Evolutionary conservation across 768 basidiomycete species (phyloP).

Genomic region (Russula griseocarnosa): DNA sequence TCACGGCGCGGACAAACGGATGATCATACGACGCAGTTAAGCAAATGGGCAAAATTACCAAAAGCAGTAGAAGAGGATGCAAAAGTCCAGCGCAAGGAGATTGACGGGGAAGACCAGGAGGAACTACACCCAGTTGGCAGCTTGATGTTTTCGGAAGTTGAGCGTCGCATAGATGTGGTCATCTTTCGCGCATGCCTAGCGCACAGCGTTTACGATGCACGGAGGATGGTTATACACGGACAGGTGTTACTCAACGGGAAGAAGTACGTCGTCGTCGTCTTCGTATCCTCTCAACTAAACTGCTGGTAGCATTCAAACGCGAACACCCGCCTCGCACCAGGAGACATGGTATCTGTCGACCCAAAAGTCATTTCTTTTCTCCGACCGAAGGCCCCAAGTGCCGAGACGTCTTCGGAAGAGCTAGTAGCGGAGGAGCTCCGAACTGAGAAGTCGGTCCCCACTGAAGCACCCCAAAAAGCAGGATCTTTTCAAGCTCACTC

Average conservation of each 20-base stretch:
- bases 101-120: conserved; percentile 41
- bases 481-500: conserved; percentile 11
- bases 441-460: conserved; percentile 25
- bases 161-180: conserved; percentile 89
- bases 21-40: conserved; percentile 46
- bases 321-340: conserved; percentile 85
- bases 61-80: conserved; percentile 44
- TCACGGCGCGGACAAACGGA: conserved; percentile 46
- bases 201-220: conserved; percentile 84
- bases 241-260: conserved; percentile 86
- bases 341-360: conserved; percentile 90
- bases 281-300: neutral
- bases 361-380: conserved; percentile 76
- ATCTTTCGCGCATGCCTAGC: conserved; percentile 87
- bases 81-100: conserved; percentile 44
- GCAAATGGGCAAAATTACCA: conserved; percentile 51
- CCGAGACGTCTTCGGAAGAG: conserved; percentile 27
- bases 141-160: conserved; percentile 94
- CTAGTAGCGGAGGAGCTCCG: conserved; percentile 27
- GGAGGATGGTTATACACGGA: conserved; percentile 81
- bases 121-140: conserved; percentile 87
- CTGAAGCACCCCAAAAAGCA: conserved; percentile 5
- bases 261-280: conserved; percentile 49
- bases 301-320: conserved; percentile 66
- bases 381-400: conserved; percentile 34